Conservation (phyloP, 2,329 filamentous ascomycete genomes). For the Colletotrichum tofieldiae region DNA sequence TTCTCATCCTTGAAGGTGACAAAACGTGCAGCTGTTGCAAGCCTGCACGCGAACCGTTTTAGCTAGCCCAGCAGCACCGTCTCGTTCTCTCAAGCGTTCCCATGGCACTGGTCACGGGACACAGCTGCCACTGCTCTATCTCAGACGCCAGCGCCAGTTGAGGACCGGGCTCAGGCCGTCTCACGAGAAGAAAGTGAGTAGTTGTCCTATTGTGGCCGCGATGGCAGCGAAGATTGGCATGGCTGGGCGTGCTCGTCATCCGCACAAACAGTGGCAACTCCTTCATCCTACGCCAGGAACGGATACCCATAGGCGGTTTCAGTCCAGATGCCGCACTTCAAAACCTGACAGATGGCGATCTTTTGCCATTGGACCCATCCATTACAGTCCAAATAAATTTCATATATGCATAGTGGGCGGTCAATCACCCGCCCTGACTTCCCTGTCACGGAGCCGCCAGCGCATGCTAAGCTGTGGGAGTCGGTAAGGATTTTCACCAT, state of each 20-base stretch:
- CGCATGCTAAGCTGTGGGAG: neutral
- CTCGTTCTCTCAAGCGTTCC: constrained; percentile 8
- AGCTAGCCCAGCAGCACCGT: constrained; percentile 14
- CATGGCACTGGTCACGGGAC: constrained; percentile 25
- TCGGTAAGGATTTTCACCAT: neutral
- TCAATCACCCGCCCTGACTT: constrained; percentile 28
- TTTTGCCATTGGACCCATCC: constrained; percentile 20
- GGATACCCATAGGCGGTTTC: constrained; percentile 5
- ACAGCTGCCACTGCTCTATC: constrained; percentile 29
- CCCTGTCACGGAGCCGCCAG: neutral
- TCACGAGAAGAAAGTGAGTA: constrained; percentile 35
- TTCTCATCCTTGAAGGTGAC: constrained; percentile 16
- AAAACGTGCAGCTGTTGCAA: constrained; percentile 28
- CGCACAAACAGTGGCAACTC: constrained; percentile 21
- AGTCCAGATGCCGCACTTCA: constrained; percentile 20
- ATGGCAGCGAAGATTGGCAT: constrained; percentile 10
- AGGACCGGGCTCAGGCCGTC: constrained; percentile 28
- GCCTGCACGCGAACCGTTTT: constrained; percentile 22
- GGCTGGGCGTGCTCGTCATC: constrained; percentile 12
- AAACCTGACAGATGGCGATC: constrained; percentile 5
- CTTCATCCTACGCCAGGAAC: constrained; percentile 19
- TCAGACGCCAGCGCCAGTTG: constrained; percentile 27
- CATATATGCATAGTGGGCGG: constrained; percentile 20
- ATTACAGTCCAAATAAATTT: constrained; percentile 27
- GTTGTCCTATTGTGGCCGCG: constrained; percentile 12